phyloP scores from a whole-genome alignment of 768 basidiomycete genomes.

The Asterophora parasitica region DNA sequence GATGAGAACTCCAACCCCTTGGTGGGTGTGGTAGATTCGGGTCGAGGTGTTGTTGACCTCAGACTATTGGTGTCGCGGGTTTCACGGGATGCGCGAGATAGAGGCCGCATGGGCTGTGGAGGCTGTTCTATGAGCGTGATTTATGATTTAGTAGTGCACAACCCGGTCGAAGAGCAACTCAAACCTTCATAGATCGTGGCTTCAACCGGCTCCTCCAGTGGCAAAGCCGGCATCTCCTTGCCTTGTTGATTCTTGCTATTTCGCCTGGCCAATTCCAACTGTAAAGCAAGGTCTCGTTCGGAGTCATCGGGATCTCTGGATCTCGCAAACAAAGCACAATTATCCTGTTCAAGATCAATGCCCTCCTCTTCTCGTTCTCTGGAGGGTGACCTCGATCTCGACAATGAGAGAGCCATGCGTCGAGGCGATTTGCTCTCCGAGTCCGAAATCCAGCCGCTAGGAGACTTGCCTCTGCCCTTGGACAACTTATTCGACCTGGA shows the following conservation, averaged over 20 bases:
- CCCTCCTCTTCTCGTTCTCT: slow-evolving; percentile 35
- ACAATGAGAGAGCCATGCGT: slow-evolving; percentile 25
- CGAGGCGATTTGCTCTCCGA: slow-evolving; percentile 37
- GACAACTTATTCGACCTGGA: slow-evolving; percentile 45
- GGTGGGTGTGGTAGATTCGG: slow-evolving; percentile 38
- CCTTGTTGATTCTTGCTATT: slow-evolving; percentile 78
- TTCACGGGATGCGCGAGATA: slow-evolving; percentile 48
- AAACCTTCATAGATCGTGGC: slow-evolving; percentile 78
- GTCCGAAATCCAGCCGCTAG: slow-evolving; percentile 38
- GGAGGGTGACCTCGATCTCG: slow-evolving; percentile 41
- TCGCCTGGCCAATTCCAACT: slow-evolving; percentile 75
- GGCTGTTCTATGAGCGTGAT: slow-evolving; percentile 47
- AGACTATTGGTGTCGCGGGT: slow-evolving; percentile 39
- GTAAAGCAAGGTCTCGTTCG: slow-evolving; percentile 71
- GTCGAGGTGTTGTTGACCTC: slow-evolving; percentile 44
- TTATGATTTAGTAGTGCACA: slow-evolving; percentile 6
- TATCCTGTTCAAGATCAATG: slow-evolving; percentile 44
- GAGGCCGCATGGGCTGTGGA: slow-evolving; percentile 48
- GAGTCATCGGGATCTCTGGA: slow-evolving; percentile 52
- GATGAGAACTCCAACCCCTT: slow-evolving; percentile 29
- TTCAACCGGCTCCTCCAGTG: slow-evolving; percentile 46
- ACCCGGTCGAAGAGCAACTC: slow-evolving; percentile 16
- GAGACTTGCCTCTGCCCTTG: slow-evolving; percentile 36
- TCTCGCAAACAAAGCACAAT: slow-evolving; percentile 32
- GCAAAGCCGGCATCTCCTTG: slow-evolving; percentile 32